Percentiles rank a stretch among this genome's conserved stretches.
Conservation (phyloP, 208 protist genomes). For the Trichomonas gallinae region DNA sequence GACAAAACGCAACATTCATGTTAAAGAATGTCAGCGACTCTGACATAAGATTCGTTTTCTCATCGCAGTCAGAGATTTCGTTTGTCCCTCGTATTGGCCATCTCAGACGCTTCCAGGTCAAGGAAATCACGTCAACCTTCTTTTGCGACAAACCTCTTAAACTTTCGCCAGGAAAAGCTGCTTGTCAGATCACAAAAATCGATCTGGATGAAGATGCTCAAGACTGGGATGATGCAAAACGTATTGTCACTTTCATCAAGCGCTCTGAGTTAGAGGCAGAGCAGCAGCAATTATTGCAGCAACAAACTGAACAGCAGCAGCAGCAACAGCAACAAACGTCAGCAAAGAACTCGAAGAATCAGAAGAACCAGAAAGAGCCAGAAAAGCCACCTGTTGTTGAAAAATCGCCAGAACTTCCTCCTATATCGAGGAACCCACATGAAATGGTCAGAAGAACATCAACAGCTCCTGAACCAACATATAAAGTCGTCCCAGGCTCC, state of each 20-base stretch:
- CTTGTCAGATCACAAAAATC: neutral
- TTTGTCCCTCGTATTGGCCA: neutral
- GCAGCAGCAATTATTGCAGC: neutral
- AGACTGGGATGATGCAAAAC: conserved; percentile 13
- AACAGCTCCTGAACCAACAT: neutral
- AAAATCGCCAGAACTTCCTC: neutral
- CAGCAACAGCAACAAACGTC: neutral
- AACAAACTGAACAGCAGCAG: neutral
- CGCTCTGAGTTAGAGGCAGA: neutral
- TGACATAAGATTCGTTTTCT: neutral
- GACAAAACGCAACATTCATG: neutral
- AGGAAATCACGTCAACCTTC: neutral
- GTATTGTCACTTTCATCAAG: neutral
- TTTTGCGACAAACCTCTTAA: neutral
- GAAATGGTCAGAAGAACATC: neutral
- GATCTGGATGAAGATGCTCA: neutral
- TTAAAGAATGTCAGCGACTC: neutral
- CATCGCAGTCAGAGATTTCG: neutral
- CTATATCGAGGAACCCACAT: neutral
- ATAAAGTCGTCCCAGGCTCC: neutral
- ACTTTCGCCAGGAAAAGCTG: neutral
- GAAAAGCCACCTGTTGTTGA: neutral
- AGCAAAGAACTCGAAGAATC: neutral
- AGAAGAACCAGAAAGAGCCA: neutral
- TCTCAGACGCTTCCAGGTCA: neutral